Conservation (phyloP, 306 rosid genomes). For the cucumber (Cucumis sativus) region DNA sequence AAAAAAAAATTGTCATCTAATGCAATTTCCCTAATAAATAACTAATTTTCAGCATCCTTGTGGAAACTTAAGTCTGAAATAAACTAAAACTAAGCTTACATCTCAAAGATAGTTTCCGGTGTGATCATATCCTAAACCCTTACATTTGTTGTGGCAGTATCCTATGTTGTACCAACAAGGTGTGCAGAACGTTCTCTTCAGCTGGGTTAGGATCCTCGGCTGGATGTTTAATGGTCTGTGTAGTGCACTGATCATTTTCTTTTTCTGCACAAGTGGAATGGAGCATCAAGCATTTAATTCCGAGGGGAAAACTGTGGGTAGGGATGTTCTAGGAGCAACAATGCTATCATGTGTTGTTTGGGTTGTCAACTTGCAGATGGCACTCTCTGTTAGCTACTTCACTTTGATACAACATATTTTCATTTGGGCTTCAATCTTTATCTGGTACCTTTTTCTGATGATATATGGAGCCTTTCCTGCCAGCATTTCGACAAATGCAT, state of each 20-base stretch:
- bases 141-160: conserved; percentile 40
- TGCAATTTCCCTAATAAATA: no score
- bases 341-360: conserved; percentile 79
- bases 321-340: conserved; percentile 65
- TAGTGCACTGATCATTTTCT: conserved; percentile 65
- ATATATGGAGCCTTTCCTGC: conserved; percentile 57
- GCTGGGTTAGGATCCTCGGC: conserved; percentile 71
- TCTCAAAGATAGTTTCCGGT: background rate
- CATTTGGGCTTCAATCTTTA: conserved; percentile 73
- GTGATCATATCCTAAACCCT: background rate
- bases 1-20: no score
- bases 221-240: conserved; percentile 83
- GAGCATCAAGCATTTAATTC: conserved; percentile 53
- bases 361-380: conserved; percentile 97
- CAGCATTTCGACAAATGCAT: conserved; percentile 38
- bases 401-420: conserved; percentile 72
- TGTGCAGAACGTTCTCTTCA: conserved; percentile 74
- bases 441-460: conserved; percentile 74
- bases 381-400: conserved; percentile 70
- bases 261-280: conserved; percentile 65
- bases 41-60: background rate
- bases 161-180: conserved; percentile 94
- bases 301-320: conserved; percentile 60
- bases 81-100: background rate
- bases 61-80: background rate